Conservation (phyloP, 2,329 filamentous ascomycete genomes). For the Colletotrichum scovillei region DNA sequence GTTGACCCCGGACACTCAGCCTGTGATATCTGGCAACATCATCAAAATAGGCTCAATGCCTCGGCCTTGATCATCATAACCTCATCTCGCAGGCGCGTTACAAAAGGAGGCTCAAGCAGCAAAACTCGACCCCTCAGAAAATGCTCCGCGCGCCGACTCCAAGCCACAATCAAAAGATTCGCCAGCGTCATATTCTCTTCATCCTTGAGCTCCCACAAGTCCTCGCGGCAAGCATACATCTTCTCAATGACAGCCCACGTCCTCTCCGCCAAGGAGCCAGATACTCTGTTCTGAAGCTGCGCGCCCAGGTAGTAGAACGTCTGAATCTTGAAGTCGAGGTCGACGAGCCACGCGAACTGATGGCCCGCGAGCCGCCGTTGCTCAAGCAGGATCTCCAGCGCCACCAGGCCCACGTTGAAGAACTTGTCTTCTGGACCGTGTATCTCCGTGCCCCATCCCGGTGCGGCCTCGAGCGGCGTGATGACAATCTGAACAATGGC, state of each 20-base stretch:
- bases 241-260: slow-evolving; percentile 61
- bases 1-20: no score
- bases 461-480: slow-evolving; percentile 56
- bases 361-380: background rate
- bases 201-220: slow-evolving; percentile 60
- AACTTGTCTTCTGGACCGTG: slow-evolving; percentile 52
- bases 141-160: background rate
- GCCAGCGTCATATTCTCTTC: slow-evolving; percentile 44
- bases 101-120: slow-evolving; percentile 6
- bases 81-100: slow-evolving; percentile 3
- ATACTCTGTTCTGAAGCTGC: slow-evolving; percentile 61
- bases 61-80: slow-evolving; percentile 21
- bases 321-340: slow-evolving; percentile 65
- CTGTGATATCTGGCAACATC: no score
- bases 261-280: slow-evolving; percentile 61
- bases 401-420: slow-evolving; percentile 47
- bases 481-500: slow-evolving; percentile 47
- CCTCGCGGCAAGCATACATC: slow-evolving; percentile 59
- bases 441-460: slow-evolving; percentile 62
- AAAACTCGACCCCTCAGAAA: background rate
- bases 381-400: background rate
- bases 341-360: slow-evolving; percentile 65
- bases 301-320: slow-evolving; percentile 65
- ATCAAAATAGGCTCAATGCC: slow-evolving; percentile 3
- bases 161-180: slow-evolving; percentile 4